Conservation (phyloP, 257 asterid species). For the Solanum tacnaense region DNA sequence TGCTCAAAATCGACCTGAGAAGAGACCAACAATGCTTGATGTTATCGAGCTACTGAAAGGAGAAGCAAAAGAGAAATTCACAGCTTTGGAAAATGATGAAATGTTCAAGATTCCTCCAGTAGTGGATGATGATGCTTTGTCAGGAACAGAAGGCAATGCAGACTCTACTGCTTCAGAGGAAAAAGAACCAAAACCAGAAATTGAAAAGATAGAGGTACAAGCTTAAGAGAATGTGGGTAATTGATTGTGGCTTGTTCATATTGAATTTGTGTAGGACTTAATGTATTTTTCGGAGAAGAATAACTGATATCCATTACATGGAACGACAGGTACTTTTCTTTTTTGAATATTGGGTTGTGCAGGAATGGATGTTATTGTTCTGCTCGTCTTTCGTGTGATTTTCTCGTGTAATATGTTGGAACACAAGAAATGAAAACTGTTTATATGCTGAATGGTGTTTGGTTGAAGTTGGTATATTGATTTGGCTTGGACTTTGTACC, state of each 20-base stretch:
- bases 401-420: not conserved
- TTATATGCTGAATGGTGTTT: not conserved
- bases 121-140: constrained; percentile 15
- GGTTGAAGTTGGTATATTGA: not conserved
- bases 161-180: constrained; percentile 23
- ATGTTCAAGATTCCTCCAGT: constrained; percentile 35
- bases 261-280: not conserved
- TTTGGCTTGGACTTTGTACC: not conserved
- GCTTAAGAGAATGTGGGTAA: not conserved
- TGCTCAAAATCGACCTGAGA: constrained; percentile 52
- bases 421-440: not conserved
- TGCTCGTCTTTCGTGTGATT: not conserved
- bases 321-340: not conserved
- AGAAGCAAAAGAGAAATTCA: constrained; percentile 47
- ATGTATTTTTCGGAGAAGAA: not conserved
- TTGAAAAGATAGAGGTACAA: constrained; percentile 31
- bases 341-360: not conserved
- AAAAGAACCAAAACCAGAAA: constrained; percentile 42
- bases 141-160: constrained; percentile 38
- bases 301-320: not conserved
- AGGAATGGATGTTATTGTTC: not conserved
- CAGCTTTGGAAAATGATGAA: constrained; percentile 57
- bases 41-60: constrained; percentile 73
- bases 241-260: not conserved
- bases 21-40: constrained; percentile 75